phyloP scores from a whole-genome alignment of 768 basidiomycete species.

The Boletus rubescentipes region DNA sequence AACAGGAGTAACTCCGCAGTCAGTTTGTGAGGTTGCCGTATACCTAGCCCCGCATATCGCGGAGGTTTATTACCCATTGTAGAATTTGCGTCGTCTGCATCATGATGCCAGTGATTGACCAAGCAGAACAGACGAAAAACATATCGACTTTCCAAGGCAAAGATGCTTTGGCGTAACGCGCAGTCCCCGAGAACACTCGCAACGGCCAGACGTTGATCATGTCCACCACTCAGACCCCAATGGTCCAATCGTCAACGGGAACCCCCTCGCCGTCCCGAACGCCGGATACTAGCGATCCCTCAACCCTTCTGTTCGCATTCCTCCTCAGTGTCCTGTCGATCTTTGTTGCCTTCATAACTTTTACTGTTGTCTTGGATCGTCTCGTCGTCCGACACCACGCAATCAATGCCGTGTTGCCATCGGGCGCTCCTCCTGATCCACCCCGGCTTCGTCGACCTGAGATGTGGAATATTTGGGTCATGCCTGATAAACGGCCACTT shows the following conservation, averaged over 20 bases:
- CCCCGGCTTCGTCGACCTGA: slow-evolving; percentile 16
- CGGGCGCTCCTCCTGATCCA: neutral
- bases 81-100: neutral
- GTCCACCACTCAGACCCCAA: slow-evolving; percentile 18
- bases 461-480: slow-evolving; percentile 24
- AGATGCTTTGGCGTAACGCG: neutral
- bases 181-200: slow-evolving; percentile 16
- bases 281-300: slow-evolving; percentile 11
- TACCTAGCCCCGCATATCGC: neutral
- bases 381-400: slow-evolving; percentile 29
- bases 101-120: too few relatives aligned
- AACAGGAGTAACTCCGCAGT: neutral
- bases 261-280: slow-evolving; percentile 4
- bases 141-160: neutral
- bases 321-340: slow-evolving; percentile 30
- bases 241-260: neutral
- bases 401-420: slow-evolving; percentile 23
- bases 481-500: slow-evolving; percentile 1
- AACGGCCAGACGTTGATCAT: slow-evolving; percentile 14
- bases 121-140: slow-evolving; percentile 3
- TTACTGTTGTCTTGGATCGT: slow-evolving; percentile 33
- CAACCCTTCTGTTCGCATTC: slow-evolving; percentile 32
- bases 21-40: neutral
- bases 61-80: slow-evolving; percentile 6
- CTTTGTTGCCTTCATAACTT: slow-evolving; percentile 31